A percentile compares a stretch with the other conserved stretches of the same genome.
These are phyloP conservation scores for Coprinopsis sp. DNA, from an alignment of 768 basidiomycete genomes.

Conservation along the genomic window DNA sequence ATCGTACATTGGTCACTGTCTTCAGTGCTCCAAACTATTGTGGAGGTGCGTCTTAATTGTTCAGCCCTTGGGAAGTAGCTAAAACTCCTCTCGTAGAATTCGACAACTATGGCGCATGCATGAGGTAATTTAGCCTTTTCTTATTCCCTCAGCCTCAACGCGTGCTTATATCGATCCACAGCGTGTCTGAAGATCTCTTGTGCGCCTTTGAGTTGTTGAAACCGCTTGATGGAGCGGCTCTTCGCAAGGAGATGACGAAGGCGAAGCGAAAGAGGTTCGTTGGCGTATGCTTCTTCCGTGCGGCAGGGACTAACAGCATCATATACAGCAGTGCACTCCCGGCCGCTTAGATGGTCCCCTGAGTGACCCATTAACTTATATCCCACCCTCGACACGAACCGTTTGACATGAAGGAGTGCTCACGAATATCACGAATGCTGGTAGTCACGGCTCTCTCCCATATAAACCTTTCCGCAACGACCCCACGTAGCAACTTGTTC, in stretches of 20 bases:
- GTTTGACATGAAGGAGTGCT: too few relatives aligned
- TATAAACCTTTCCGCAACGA: too few relatives aligned
- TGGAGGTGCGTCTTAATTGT: slow-evolving; percentile 63
- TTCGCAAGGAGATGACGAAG: slow-evolving; percentile 98
- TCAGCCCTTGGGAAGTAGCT: slow-evolving; percentile 6
- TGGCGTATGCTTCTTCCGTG: background rate
- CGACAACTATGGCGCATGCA: slow-evolving; percentile 93
- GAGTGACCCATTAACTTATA: background rate
- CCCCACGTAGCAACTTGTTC: background rate
- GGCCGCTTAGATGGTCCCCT: background rate
- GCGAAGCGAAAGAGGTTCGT: slow-evolving; percentile 93
- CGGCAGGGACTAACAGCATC: background rate
- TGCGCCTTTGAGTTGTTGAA: slow-evolving; percentile 98
- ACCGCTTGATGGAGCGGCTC: slow-evolving; percentile 87
- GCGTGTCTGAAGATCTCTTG: slow-evolving; percentile 93
- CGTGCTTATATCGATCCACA: slow-evolving; percentile 26
- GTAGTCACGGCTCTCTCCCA: background rate
- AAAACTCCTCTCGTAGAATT: slow-evolving; percentile 55
- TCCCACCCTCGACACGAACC: background rate
- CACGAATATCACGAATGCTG: background rate
- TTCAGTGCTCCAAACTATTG: slow-evolving; percentile 98
- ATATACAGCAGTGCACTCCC: background rate
- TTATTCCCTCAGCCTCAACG: slow-evolving; percentile 12
- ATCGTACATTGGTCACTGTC: slow-evolving; percentile 95
- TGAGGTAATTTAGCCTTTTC: slow-evolving; percentile 56